phyloP scores from a whole-genome alignment of 371 early-diverging fungal species.

The Chytridium lagenaria region DNA sequence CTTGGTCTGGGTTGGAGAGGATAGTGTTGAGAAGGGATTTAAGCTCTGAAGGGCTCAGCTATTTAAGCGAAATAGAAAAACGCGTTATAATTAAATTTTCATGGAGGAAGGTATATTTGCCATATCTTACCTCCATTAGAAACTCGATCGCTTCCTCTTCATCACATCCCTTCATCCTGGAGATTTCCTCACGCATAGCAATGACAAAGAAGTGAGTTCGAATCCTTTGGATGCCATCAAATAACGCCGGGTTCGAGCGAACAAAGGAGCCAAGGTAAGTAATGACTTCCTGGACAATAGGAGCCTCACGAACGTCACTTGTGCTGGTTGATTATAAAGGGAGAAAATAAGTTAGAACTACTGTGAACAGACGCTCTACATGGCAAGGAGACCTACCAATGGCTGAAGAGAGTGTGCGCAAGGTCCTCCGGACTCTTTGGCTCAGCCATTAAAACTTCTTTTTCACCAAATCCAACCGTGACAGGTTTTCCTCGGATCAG shows the following conservation, averaged over 20 bases:
- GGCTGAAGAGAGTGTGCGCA: constrained; percentile 64
- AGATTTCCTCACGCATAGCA: constrained; percentile 85
- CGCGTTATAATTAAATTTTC: too few species aligned
- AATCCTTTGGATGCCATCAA: constrained; percentile 83
- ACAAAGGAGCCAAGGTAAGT: constrained; percentile 80
- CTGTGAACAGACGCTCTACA: constrained; percentile 5
- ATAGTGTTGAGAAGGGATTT: constrained; percentile 78
- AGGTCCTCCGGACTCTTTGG: constrained; percentile 75
- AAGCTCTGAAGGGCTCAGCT: constrained; percentile 74
- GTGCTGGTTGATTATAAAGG: too few species aligned
- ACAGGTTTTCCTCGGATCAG: constrained; percentile 81
- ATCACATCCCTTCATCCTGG: constrained; percentile 70
- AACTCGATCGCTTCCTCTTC: constrained; percentile 82
- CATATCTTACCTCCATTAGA: constrained; percentile 69
- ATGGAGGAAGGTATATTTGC: background rate
- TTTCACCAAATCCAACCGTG: constrained; percentile 76
- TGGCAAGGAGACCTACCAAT: too few species aligned
- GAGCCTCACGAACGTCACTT: constrained; percentile 81
- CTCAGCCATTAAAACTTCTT: constrained; percentile 65
- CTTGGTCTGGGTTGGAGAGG: constrained; percentile 62
- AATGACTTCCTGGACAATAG: constrained; percentile 84
- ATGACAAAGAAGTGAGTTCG: constrained; percentile 83
- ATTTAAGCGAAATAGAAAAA: background rate
- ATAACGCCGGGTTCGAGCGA: constrained; percentile 70
- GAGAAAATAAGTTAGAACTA: background rate